Evolutionary conservation across 345 rosid genomes (phyloP).

Genomic region (Cardamine resedifolia): DNA sequence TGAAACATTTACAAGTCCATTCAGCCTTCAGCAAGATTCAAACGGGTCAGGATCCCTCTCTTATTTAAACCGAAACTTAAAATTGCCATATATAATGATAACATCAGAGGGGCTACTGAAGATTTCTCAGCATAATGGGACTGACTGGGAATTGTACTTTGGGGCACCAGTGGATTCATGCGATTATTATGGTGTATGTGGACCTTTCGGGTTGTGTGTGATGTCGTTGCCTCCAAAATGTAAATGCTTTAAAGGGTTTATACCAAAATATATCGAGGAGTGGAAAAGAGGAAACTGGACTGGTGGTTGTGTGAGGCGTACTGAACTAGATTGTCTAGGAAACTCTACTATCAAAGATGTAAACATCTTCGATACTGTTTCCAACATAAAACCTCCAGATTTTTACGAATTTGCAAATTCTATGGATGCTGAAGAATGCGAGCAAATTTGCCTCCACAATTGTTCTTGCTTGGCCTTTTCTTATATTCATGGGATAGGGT

Average conservation of each 20-base stretch:
- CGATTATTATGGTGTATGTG: conserved; percentile 26
- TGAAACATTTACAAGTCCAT: conserved; percentile 18
- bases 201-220: conserved; percentile 27
- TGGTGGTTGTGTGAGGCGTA: conserved; percentile 30
- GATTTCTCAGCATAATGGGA: neutral
- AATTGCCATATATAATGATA: neutral
- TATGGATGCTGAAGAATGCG: neutral
- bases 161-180: neutral
- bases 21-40: conserved; percentile 17
- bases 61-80: neutral
- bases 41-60: conserved; percentile 4
- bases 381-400: conserved; percentile 28
- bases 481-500: conserved; percentile 22
- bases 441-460: conserved; percentile 11
- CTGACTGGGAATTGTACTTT: neutral
- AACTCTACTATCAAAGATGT: conserved; percentile 11
- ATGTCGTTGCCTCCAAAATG: neutral
- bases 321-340: conserved; percentile 1
- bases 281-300: conserved; percentile 29
- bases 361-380: neutral
- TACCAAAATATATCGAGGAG: conserved; percentile 10
- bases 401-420: neutral
- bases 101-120: conserved; percentile 13
- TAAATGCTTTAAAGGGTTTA: conserved; percentile 31
- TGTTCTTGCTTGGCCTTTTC: conserved; percentile 37